phyloP scores from a whole-genome alignment of 768 basidiomycete species.

The Termitomyces sp. region DNA sequence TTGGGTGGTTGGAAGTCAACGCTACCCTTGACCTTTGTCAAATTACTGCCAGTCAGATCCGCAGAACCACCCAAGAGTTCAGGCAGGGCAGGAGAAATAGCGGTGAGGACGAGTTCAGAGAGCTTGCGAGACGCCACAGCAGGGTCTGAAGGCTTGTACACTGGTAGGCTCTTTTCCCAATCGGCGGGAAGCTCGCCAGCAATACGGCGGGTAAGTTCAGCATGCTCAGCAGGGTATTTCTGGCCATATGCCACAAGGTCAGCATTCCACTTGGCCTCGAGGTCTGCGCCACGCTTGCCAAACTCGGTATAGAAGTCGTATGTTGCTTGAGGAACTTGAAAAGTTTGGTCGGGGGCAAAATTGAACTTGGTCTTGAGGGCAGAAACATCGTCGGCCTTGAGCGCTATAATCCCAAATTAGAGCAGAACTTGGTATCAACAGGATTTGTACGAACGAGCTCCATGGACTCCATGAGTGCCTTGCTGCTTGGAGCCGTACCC shows the following conservation, averaged over 20 bases:
- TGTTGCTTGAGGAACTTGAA: slow-evolving; percentile 70
- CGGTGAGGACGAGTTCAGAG: slow-evolving; percentile 83
- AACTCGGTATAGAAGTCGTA: slow-evolving; percentile 63
- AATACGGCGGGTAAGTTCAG: slow-evolving; percentile 83
- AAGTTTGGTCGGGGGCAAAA: slow-evolving; percentile 72
- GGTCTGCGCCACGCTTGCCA: slow-evolving; percentile 66
- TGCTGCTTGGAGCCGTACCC: slow-evolving; percentile 91
- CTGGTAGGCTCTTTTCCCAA: slow-evolving; percentile 84
- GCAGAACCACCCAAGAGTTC: slow-evolving; percentile 89
- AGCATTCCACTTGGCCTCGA: slow-evolving; percentile 70
- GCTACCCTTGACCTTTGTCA: slow-evolving; percentile 81
- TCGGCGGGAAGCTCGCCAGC: slow-evolving; percentile 74
- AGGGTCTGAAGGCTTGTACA: slow-evolving; percentile 77
- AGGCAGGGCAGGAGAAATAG: slow-evolving; percentile 68
- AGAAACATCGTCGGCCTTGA: slow-evolving; percentile 88
- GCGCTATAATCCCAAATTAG: slow-evolving; percentile 39
- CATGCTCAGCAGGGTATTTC: slow-evolving; percentile 80
- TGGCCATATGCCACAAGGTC: slow-evolving; percentile 63
- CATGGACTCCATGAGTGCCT: slow-evolving; percentile 94
- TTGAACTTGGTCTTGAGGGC: slow-evolving; percentile 80
- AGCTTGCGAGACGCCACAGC: slow-evolving; percentile 91
- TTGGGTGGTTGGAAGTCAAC: slow-evolving; percentile 89
- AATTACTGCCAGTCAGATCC: slow-evolving; percentile 88
- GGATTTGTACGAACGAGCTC: slow-evolving; percentile 61
- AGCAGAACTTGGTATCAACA: background rate